Evolutionary conservation across 441 rosid species (phyloP).

Genomic region (Euphorbia schlechtendalii): DNA sequence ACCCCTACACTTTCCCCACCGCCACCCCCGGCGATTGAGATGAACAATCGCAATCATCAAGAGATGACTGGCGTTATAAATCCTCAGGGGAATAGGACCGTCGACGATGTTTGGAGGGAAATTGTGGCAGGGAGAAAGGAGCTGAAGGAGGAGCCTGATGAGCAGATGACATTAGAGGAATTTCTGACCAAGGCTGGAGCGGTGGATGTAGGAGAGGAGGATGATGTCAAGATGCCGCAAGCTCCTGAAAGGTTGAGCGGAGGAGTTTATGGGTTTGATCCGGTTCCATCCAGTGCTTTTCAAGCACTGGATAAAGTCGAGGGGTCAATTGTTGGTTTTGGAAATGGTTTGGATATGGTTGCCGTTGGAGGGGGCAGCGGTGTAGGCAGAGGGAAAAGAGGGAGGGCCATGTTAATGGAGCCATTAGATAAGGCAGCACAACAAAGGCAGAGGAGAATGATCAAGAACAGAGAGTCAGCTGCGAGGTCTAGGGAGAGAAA

Average conservation of each 20-base stretch:
- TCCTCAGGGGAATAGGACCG: constrained; percentile 34
- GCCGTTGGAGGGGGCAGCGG: constrained; percentile 24
- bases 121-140: constrained; percentile 50
- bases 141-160: constrained; percentile 72
- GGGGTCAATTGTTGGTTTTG: constrained; percentile 46
- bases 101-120: constrained; percentile 80
- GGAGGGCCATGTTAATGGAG: constrained; percentile 50
- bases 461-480: too few relatives aligned
- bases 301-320: constrained; percentile 43
- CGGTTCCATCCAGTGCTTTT: too few relatives aligned
- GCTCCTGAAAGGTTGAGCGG: constrained; percentile 36
- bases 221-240: constrained; percentile 48
- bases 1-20: constrained; percentile 10
- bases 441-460: too few relatives aligned
- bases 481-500: constrained; percentile 93
- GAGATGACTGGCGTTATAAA: neutral
- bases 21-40: too few relatives aligned
- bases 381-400: constrained; percentile 54
- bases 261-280: constrained; percentile 37
- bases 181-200: constrained; percentile 73
- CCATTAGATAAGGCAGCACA: constrained; percentile 78
- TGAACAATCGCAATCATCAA: neutral
- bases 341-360: constrained; percentile 33
- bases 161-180: constrained; percentile 89
- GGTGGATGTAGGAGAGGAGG: constrained; percentile 30